phyloP scores from a whole-genome alignment of 169 alveolate genomes.

The Plasmodium gallinaceum region DNA sequence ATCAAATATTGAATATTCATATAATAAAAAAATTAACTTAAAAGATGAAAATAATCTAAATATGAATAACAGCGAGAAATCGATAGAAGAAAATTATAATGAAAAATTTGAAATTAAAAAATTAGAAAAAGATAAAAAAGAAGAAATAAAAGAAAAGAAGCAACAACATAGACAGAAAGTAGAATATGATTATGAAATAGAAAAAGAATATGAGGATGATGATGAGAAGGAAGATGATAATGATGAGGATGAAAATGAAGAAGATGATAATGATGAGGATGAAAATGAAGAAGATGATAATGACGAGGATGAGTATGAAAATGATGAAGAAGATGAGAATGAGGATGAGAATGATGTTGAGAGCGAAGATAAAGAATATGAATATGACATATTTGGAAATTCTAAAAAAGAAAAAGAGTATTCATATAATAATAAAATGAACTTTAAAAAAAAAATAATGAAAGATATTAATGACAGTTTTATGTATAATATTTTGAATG shows the following conservation, averaged over 20 bases:
- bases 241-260: background rate
- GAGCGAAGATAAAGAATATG: background rate
- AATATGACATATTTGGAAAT: background rate
- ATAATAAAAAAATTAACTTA: background rate
- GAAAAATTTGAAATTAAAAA: background rate
- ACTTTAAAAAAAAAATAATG: slow-evolving; percentile 11
- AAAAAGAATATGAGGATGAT: background rate
- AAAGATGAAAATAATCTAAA: background rate
- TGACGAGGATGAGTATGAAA: background rate
- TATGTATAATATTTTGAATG: slow-evolving; percentile 40
- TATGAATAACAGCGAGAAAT: background rate
- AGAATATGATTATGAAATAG: background rate
- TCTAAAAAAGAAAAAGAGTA: background rate
- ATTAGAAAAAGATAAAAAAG: background rate
- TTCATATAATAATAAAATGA: background rate
- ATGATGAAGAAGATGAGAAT: background rate
- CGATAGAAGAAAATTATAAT: background rate
- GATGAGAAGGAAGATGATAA: background rate
- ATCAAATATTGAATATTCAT: background rate
- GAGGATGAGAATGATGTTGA: background rate
- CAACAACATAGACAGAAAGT: background rate
- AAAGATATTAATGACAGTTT: slow-evolving; percentile 39
- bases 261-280: background rate
- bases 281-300: slow-evolving; percentile 12
- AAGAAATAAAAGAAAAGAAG: background rate